Evolutionary conservation across 2,329 filamentous ascomycete genomes (phyloP).

Genomic region (Penicillium frequentans): DNA sequence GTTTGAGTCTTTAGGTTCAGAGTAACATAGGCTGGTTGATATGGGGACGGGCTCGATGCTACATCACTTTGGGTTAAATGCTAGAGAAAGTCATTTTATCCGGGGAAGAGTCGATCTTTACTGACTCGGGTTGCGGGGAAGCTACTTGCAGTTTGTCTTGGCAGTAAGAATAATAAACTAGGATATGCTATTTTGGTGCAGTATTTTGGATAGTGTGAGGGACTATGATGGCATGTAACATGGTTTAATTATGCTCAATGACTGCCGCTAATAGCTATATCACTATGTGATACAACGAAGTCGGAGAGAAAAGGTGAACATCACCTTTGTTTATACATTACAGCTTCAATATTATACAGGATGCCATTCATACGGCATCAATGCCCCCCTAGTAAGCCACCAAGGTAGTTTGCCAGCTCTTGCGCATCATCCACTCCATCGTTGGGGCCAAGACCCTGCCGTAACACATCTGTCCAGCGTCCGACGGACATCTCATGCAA

Average conservation of each 20-base stretch:
- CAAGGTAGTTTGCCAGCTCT: slow-evolving; percentile 28
- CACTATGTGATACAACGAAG: background rate
- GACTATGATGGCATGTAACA: background rate
- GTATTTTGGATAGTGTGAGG: background rate
- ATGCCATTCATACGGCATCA: slow-evolving; percentile 1
- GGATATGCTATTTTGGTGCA: background rate
- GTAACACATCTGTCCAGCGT: slow-evolving; percentile 29
- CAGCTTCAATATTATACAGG: slow-evolving; percentile 2
- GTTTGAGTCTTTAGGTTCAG: slow-evolving; percentile 3
- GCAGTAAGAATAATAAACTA: background rate
- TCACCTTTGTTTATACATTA: background rate
- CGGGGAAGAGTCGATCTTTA: slow-evolving; percentile 3
- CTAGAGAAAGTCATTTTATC: background rate
- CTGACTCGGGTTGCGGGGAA: slow-evolving; percentile 6
- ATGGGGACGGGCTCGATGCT: background rate
- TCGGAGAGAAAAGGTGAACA: background rate
- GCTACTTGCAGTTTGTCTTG: slow-evolving; percentile 1
- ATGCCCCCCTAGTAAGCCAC: slow-evolving; percentile 26
- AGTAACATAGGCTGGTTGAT: background rate
- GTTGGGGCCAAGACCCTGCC: slow-evolving; percentile 14
- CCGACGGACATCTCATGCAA: slow-evolving; percentile 49
- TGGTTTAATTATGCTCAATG: background rate
- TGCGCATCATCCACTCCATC: slow-evolving; percentile 14
- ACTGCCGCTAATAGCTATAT: no score
- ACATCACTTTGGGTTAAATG: background rate